phyloP scores from a whole-genome alignment of 345 rosid genomes.

The Garcia nutans region DNA sequence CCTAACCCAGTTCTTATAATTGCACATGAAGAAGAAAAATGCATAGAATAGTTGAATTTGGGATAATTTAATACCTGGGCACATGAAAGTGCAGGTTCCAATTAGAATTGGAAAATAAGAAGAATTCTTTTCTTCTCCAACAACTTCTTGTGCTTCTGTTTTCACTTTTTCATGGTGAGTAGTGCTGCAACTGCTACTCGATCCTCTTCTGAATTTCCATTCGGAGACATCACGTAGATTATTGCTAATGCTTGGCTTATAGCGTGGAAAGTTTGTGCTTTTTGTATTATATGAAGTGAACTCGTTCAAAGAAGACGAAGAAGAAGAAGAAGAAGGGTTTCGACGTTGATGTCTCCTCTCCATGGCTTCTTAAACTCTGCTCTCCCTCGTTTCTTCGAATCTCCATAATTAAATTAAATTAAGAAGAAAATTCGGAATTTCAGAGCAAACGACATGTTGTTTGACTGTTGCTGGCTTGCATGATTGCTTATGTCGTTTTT shows the following conservation, averaged over 20 bases:
- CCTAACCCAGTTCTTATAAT: not conserved
- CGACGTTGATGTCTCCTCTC: conserved; percentile 11
- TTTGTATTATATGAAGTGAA: not conserved
- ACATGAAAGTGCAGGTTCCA: conserved; percentile 87
- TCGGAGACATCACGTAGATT: not conserved
- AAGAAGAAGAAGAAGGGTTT: not conserved
- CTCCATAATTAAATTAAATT: not conserved
- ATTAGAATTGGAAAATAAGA: conserved; percentile 28
- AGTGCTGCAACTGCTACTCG: not conserved
- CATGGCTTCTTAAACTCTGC: not conserved
- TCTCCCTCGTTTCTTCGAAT: not conserved
- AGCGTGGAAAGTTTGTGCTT: not conserved
- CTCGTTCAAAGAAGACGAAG: not conserved
- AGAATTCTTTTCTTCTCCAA: conserved; percentile 3
- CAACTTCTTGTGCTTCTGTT: not conserved
- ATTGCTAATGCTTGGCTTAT: not conserved
- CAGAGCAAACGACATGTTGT: too few species aligned
- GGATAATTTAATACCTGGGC: conserved; percentile 55
- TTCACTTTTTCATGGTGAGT: not conserved
- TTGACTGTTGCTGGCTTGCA: too few species aligned
- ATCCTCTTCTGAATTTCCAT: conserved; percentile 2
- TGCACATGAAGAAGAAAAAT: not conserved
- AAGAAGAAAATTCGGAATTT: too few species aligned
- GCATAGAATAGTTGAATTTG: not conserved
- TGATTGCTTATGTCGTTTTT: too few species aligned